Conservation (phyloP, 2,329 filamentous ascomycete species). For the Penicillium sp. region DNA sequence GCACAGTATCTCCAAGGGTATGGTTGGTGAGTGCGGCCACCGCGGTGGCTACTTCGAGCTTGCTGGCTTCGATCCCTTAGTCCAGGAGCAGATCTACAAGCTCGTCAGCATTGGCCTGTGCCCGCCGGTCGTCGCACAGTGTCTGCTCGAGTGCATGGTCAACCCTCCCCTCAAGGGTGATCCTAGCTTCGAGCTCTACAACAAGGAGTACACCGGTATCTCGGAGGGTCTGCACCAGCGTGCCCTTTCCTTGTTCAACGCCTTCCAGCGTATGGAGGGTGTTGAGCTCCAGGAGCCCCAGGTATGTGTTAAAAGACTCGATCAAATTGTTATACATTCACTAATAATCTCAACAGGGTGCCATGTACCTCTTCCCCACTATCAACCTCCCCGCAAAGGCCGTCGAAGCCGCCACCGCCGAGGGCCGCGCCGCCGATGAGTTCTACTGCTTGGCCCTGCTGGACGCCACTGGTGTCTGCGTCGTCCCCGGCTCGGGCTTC, state of each 20-base stretch:
- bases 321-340: background rate
- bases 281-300: conserved; percentile 84
- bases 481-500: conserved; percentile 89
- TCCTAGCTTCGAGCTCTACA: conserved; percentile 79
- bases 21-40: conserved; percentile 98
- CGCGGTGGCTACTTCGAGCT: conserved; percentile 98
- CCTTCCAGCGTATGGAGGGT: conserved; percentile 93
- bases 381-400: conserved; percentile 78
- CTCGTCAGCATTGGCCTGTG: conserved; percentile 97
- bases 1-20: conserved; percentile 94
- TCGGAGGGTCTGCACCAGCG: conserved; percentile 74
- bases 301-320: conserved; percentile 41
- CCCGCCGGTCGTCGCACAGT: conserved; percentile 92
- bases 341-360: conserved; percentile 58
- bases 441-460: conserved; percentile 91
- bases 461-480: conserved; percentile 90
- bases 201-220: conserved; percentile 80
- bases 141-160: conserved; percentile 95
- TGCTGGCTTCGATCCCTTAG: conserved; percentile 78
- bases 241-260: conserved; percentile 81
- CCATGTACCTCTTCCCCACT: conserved; percentile 98
- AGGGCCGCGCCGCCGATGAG: conserved; percentile 77
- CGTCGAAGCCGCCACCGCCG: conserved; percentile 69
- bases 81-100: conserved; percentile 95
- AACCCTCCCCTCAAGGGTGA: conserved; percentile 86